Evolutionary conservation across 2,329 filamentous ascomycete species (phyloP).

Genomic region (Aspergillus aculeatinus): DNA sequence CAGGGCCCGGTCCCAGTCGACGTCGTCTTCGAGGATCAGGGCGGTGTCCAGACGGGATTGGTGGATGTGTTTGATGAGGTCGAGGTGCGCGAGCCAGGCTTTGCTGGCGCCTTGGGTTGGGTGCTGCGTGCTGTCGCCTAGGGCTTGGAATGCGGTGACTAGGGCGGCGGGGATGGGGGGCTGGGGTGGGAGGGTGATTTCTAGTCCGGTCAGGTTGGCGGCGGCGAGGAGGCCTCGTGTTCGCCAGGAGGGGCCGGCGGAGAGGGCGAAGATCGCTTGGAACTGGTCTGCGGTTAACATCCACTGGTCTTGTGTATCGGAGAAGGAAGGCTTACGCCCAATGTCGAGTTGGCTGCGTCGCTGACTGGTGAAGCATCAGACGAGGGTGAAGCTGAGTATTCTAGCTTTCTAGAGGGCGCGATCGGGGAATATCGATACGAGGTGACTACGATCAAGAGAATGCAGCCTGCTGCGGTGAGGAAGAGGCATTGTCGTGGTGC

Average conservation of each 20-base stretch:
- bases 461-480: too few species aligned
- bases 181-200: constrained; percentile 36
- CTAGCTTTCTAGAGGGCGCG: too few species aligned
- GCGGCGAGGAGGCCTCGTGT: constrained; percentile 37
- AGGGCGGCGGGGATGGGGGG: constrained; percentile 28
- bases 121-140: constrained; percentile 18
- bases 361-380: background rate
- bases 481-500: too few species aligned
- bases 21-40: constrained; percentile 50
- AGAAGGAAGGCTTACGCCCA: constrained; percentile 3
- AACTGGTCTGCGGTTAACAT: constrained; percentile 11
- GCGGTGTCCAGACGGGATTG: constrained; percentile 30
- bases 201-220: constrained; percentile 33
- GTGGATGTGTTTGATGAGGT: constrained; percentile 24
- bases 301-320: too few species aligned
- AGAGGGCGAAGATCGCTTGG: constrained; percentile 34
- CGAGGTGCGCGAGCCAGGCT: constrained; percentile 46
- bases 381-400: background rate
- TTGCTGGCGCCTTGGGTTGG: constrained; percentile 28
- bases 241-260: constrained; percentile 36
- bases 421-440: too few species aligned
- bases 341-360: constrained; percentile 8
- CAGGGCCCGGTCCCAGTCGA: constrained; percentile 39
- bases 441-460: too few species aligned
- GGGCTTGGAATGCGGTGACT: constrained; percentile 29